Percentiles rank a stretch among this genome's conserved stretches.
Evolutionary conservation across 495 filamentous ascomycete species (phyloP).

Genomic region (Aspergillus biplanus): DNA sequence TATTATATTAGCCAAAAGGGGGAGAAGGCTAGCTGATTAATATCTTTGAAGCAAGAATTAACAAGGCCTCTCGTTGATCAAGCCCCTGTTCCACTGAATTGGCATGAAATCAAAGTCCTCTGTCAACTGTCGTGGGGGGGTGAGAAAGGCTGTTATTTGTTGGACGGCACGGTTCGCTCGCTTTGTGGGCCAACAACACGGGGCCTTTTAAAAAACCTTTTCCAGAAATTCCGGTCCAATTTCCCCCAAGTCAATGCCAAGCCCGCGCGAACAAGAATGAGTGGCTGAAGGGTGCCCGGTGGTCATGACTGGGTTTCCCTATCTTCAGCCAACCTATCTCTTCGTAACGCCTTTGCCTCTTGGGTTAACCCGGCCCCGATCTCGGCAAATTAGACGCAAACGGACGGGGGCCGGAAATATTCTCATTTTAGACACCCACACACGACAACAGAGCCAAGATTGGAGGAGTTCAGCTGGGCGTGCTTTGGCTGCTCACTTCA

Average conservation of each 20-base stretch:
- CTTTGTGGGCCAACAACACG: background rate
- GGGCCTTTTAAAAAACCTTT: background rate
- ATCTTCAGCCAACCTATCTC: background rate
- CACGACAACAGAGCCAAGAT: too few relatives aligned
- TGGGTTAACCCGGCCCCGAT: background rate
- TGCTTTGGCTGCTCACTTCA: too few relatives aligned
- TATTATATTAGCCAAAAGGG: background rate
- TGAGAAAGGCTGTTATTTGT: background rate
- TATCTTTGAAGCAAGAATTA: background rate
- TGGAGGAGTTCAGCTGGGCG: too few relatives aligned
- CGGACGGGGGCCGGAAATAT: background rate
- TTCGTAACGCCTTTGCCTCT: background rate
- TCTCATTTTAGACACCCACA: background rate
- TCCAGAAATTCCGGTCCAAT: background rate
- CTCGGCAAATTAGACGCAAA: background rate
- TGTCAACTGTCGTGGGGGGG: background rate
- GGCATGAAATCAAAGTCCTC: constrained; percentile 1
- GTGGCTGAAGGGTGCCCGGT: background rate
- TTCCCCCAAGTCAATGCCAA: constrained; percentile 18
- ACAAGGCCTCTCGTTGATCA: background rate
- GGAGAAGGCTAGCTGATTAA: background rate
- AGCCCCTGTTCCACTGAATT: background rate
- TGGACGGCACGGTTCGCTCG: constrained; percentile 20
- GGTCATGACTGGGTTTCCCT: background rate
- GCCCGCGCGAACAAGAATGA: constrained; percentile 1